A percentile compares a stretch with the other conserved stretches of the same genome.
Conservation (phyloP, 176 grass and related monocot species). For the Triticum monococcum region DNA sequence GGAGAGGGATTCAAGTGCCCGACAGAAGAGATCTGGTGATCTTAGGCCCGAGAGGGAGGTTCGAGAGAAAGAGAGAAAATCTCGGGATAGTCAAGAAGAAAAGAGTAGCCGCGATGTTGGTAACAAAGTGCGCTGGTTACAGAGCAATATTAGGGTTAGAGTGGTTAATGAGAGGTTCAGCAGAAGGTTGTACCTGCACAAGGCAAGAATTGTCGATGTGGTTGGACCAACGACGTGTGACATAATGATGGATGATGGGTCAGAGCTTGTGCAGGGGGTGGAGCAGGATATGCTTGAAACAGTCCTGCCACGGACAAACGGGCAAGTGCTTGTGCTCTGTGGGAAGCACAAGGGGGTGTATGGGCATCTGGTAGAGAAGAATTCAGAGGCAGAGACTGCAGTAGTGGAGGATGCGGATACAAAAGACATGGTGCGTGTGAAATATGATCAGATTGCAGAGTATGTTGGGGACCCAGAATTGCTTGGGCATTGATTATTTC, state of each 20-base stretch:
- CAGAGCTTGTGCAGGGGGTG: slow-evolving; percentile 73
- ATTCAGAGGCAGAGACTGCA: slow-evolving; percentile 56
- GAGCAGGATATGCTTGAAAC: slow-evolving; percentile 96
- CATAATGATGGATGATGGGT: slow-evolving; percentile 71
- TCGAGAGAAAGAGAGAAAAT: slow-evolving; percentile 41
- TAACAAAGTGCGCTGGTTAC: slow-evolving; percentile 64
- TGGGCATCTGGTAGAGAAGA: slow-evolving; percentile 71
- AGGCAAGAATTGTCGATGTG: slow-evolving; percentile 82
- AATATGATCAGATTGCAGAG: slow-evolving; percentile 82
- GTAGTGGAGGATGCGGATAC: slow-evolving; percentile 73
- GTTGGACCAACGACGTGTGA: slow-evolving; percentile 83
- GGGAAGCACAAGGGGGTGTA: slow-evolving; percentile 88
- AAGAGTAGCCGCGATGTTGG: neutral
- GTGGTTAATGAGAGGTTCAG: slow-evolving; percentile 75
- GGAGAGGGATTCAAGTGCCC: slow-evolving; percentile 22
- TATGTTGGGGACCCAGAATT: slow-evolving; percentile 76
- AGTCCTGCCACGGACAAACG: slow-evolving; percentile 72
- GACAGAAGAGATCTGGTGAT: slow-evolving; percentile 41
- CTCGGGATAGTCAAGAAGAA: slow-evolving; percentile 31
- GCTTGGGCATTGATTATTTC: slow-evolving; percentile 63
- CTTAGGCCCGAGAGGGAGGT: slow-evolving; percentile 28
- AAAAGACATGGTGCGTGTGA: slow-evolving; percentile 70
- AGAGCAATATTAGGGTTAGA: slow-evolving; percentile 85
- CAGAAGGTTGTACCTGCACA: slow-evolving; percentile 72
- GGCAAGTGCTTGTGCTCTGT: slow-evolving; percentile 72